phyloP scores from a whole-genome alignment of 441 rosid species.

The Corymbia citriodora region DNA sequence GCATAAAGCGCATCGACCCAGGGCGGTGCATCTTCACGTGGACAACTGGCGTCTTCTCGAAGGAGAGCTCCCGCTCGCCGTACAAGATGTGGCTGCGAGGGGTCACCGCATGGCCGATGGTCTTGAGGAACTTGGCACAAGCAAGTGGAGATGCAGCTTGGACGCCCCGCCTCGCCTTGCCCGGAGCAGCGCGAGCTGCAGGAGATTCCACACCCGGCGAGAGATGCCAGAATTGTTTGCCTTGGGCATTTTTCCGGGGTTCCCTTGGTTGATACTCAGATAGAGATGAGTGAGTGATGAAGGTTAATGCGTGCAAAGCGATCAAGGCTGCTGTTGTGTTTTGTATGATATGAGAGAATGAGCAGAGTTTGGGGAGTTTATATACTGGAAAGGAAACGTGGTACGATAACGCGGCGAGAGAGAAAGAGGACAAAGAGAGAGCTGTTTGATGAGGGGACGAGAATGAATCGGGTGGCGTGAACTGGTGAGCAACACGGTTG shows the following conservation, averaged over 20 bases:
- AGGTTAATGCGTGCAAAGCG: not conserved
- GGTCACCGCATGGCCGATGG: constrained; percentile 17
- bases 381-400: not conserved
- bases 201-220: constrained; percentile 45
- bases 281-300: not conserved
- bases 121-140: constrained; percentile 49
- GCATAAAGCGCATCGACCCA: constrained; percentile 51
- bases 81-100: constrained; percentile 16
- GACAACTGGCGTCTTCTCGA: constrained; percentile 73
- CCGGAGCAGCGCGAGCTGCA: constrained; percentile 64
- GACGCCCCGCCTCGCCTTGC: constrained; percentile 66
- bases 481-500: not conserved
- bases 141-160: constrained; percentile 39
- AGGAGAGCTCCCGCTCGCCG: constrained; percentile 70
- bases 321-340: not conserved
- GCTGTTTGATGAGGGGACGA: not conserved
- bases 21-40: constrained; percentile 69
- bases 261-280: not conserved
- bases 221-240: constrained; percentile 14
- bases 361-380: not conserved
- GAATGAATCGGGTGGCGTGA: not conserved
- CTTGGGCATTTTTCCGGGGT: constrained; percentile 21
- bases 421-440: not conserved
- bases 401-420: not conserved
- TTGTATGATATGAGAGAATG: not conserved